Evolutionary conservation across 768 basidiomycete genomes (phyloP).

Genomic region (Mycena haematopus): DNA sequence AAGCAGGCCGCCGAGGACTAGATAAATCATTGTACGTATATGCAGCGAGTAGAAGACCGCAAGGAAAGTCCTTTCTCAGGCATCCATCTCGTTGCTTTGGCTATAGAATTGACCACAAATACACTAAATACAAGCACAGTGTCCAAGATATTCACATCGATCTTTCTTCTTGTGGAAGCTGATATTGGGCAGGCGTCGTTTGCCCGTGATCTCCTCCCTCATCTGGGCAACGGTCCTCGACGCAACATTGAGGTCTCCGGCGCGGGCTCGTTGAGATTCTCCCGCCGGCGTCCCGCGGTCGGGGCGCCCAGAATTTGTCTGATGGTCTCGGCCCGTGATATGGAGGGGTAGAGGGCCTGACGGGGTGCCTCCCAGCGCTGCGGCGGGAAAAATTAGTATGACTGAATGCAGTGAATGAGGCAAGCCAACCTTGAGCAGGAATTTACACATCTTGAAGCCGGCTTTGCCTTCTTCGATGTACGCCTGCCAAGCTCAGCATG

Average conservation of each 20-base stretch:
- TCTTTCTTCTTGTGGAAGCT: slow-evolving; percentile 7
- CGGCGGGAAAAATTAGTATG: not conserved
- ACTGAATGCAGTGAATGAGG: too few relatives aligned
- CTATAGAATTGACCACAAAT: too few relatives aligned
- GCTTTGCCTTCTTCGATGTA: slow-evolving; percentile 23
- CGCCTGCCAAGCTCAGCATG: slow-evolving; percentile 4
- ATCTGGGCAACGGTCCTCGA: not conserved
- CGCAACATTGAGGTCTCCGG: not conserved
- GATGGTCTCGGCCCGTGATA: slow-evolving; percentile 9
- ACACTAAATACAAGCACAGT: not conserved
- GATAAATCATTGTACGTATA: not conserved
- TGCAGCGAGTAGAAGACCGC: too few relatives aligned
- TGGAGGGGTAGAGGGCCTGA: slow-evolving; percentile 20
- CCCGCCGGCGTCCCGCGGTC: slow-evolving; percentile 19
- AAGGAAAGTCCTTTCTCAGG: too few relatives aligned
- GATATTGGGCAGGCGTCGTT: not conserved
- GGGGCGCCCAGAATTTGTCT: slow-evolving; percentile 21
- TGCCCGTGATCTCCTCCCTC: slow-evolving; percentile 13
- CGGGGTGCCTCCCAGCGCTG: slow-evolving; percentile 2
- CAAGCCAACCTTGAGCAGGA: slow-evolving; percentile 15
- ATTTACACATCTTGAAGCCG: slow-evolving; percentile 31
- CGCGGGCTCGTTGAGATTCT: not conserved
- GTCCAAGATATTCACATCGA: not conserved
- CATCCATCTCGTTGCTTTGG: too few relatives aligned
- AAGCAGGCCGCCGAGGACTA: slow-evolving; percentile 40